Conservation (phyloP, 306 rosid genomes). For the Quercus alba region DNA sequence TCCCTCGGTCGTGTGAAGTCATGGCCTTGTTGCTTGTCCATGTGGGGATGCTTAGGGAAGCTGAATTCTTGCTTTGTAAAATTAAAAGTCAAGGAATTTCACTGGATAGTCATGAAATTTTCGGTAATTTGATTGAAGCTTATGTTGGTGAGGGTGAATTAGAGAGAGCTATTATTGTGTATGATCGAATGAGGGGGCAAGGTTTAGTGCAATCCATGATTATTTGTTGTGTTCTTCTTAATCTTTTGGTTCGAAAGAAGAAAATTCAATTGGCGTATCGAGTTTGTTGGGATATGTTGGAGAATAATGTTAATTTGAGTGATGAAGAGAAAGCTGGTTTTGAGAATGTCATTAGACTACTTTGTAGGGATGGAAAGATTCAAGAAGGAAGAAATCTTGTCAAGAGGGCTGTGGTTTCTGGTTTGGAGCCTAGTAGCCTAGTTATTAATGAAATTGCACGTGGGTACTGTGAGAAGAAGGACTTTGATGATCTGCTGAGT, state of each 20-base stretch:
- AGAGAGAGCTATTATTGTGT: conserved; percentile 51
- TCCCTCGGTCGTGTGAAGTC: conserved; percentile 46
- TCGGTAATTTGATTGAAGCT: conserved; percentile 43
- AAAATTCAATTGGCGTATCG: conserved; percentile 36
- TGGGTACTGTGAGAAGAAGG: conserved; percentile 84
- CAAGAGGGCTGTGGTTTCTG: conserved; percentile 48
- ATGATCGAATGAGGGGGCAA: conserved; percentile 38
- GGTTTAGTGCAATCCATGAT: conserved; percentile 41
- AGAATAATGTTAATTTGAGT: conserved; percentile 31
- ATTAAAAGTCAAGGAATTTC: conserved; percentile 40
- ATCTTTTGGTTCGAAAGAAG: conserved; percentile 46
- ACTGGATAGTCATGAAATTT: conserved; percentile 36
- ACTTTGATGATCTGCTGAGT: conserved; percentile 72
- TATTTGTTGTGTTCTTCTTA: conserved; percentile 41
- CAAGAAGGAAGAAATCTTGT: conserved; percentile 73
- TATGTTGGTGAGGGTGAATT: conserved; percentile 48
- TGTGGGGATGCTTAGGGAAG: conserved; percentile 58
- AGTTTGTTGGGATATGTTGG: conserved; percentile 54
- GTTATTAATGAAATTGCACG: conserved; percentile 63
- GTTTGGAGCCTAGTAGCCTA: conserved; percentile 36
- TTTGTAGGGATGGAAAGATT: conserved; percentile 61
- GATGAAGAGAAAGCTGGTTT: conserved; percentile 38
- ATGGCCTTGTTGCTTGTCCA: conserved; percentile 67
- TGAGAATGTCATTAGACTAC: conserved; percentile 56
- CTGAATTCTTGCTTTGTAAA: conserved; percentile 51